Conservation (phyloP, 768 basidiomycete genomes). For the Russula abietina region DNA sequence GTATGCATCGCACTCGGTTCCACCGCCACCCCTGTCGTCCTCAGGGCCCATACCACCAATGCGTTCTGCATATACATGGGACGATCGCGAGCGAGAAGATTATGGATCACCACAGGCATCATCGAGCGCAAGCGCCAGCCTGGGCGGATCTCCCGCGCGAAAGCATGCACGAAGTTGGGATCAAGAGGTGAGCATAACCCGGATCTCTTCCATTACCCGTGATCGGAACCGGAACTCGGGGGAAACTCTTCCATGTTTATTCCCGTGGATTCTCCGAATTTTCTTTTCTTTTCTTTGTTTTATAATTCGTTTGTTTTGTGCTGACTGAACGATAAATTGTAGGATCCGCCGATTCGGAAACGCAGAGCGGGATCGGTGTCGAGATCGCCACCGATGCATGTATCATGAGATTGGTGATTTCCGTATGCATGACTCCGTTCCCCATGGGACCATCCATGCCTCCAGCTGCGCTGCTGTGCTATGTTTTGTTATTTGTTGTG, state of each 20-base stretch:
- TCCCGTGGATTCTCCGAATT: background rate
- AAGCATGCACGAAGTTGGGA: conserved; percentile 25
- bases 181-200: conserved; percentile 9
- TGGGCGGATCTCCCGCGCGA: conserved; percentile 18
- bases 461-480: background rate
- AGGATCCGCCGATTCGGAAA: conserved; percentile 20
- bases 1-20: conserved; percentile 9
- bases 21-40: conserved; percentile 1
- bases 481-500: background rate
- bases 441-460: no score
- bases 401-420: conserved; percentile 8
- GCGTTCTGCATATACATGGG: conserved; percentile 23
- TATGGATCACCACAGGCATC: conserved; percentile 19
- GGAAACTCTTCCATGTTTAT: background rate
- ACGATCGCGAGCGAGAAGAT: conserved; percentile 22
- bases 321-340: background rate
- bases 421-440: no score
- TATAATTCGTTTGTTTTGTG: no score
- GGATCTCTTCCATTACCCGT: background rate
- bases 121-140: conserved; percentile 18
- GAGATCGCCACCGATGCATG: conserved; percentile 14
- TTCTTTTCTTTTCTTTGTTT: no score
- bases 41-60: conserved; percentile 7
- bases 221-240: background rate
- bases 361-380: conserved; percentile 15